Conservation (phyloP, 495 filamentous ascomycete species). For the Bathelium albidoporum region DNA sequence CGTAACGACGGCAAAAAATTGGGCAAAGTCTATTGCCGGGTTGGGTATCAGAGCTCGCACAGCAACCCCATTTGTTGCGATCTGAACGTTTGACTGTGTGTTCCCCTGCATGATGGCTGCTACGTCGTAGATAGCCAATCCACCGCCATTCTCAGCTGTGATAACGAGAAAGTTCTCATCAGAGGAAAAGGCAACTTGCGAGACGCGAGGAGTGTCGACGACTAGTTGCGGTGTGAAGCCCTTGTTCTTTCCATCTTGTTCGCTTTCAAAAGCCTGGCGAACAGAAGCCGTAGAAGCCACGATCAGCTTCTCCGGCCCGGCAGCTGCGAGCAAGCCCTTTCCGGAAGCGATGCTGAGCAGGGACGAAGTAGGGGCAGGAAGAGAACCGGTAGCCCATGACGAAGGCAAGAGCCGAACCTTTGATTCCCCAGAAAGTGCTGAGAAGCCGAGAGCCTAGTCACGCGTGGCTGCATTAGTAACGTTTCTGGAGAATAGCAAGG, state of each 20-base stretch:
- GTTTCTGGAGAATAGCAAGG: neutral
- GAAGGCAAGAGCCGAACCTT: constrained; percentile 71
- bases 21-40: constrained; percentile 46
- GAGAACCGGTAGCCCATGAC: constrained; percentile 60
- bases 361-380: constrained; percentile 73
- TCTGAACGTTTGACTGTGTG: constrained; percentile 57
- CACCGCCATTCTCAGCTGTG: constrained; percentile 70
- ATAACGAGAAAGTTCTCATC: constrained; percentile 76
- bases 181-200: constrained; percentile 80
- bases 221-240: constrained; percentile 64
- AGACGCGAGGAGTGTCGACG: constrained; percentile 63
- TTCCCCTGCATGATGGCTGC: constrained; percentile 52
- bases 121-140: constrained; percentile 73
- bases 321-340: constrained; percentile 77
- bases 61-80: constrained; percentile 62
- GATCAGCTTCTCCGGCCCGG: constrained; percentile 66
- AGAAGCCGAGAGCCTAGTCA: constrained; percentile 67
- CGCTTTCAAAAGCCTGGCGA: constrained; percentile 57
- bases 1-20: constrained; percentile 70
- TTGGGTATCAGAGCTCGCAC: constrained; percentile 74
- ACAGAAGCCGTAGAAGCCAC: constrained; percentile 69
- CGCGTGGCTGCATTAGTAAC: constrained; percentile 8
- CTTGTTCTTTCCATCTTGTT: constrained; percentile 50
- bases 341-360: constrained; percentile 73
- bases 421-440: constrained; percentile 64